phyloP scores from a whole-genome alignment of 176 grass and related monocot species.

The Musa beccarii region DNA sequence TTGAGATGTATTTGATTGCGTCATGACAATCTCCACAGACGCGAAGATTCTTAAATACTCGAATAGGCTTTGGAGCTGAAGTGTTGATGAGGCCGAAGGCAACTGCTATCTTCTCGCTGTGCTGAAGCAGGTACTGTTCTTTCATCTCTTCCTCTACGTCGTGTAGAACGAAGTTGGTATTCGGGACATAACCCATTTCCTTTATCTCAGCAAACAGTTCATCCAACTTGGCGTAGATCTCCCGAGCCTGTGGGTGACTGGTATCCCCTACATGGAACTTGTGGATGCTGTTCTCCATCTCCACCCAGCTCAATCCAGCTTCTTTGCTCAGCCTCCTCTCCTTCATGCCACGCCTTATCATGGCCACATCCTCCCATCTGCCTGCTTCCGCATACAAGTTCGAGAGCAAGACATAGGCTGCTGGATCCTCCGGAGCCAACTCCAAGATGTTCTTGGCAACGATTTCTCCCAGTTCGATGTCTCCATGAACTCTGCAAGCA shows the following conservation, averaged over 20 bases:
- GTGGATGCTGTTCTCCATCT: constrained; percentile 60
- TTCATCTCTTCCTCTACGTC: constrained; percentile 70
- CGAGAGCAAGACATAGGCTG: constrained; percentile 77
- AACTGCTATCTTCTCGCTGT: constrained; percentile 83
- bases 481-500: constrained; percentile 48
- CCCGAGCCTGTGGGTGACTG: constrained; percentile 38
- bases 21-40: constrained; percentile 72
- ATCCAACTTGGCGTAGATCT: constrained; percentile 54
- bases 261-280: constrained; percentile 71
- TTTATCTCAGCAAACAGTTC: constrained; percentile 47
- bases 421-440: constrained; percentile 59
- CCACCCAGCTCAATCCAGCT: constrained; percentile 79
- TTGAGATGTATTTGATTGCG: constrained; percentile 65
- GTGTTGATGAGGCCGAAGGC: constrained; percentile 61
- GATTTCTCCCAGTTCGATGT: constrained; percentile 49
- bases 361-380: constrained; percentile 65
- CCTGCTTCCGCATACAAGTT: constrained; percentile 81
- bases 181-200: constrained; percentile 54
- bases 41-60: constrained; percentile 85
- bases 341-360: constrained; percentile 58
- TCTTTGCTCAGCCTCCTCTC: constrained; percentile 68
- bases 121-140: constrained; percentile 69
- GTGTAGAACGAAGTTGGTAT: constrained; percentile 69
- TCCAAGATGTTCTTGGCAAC: constrained; percentile 54
- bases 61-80: constrained; percentile 51